Conservation (phyloP, 768 basidiomycete genomes). For the Suillus variegatus region DNA sequence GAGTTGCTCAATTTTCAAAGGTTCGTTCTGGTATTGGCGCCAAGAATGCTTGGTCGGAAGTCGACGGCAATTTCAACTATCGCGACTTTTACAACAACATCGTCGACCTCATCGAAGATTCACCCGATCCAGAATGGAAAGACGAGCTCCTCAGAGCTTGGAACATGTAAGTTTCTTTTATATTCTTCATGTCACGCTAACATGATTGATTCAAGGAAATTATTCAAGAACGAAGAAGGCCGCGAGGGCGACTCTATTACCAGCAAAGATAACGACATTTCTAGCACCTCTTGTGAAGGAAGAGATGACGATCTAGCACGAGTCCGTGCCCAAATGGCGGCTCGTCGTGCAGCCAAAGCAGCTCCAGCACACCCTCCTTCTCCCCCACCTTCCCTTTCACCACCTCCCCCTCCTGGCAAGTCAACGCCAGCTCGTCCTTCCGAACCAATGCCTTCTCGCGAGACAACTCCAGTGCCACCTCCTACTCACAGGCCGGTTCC, state of each 20-base stretch:
- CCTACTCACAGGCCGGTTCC: too few relatives aligned
- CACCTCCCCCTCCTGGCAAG: background rate
- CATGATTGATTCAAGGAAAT: background rate
- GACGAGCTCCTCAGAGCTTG: background rate
- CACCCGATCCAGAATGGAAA: constrained; percentile 1
- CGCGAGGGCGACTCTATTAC: background rate
- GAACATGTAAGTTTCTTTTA: constrained; percentile 7
- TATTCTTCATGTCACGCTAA: background rate
- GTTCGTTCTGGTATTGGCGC: background rate
- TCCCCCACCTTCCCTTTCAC: background rate
- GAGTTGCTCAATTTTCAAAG: too few relatives aligned
- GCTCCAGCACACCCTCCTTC: background rate
- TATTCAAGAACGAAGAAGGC: constrained; percentile 1
- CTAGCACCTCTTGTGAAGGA: too few relatives aligned
- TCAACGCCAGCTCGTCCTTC: background rate
- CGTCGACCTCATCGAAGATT: background rate
- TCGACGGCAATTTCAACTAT: background rate
- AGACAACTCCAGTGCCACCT: too few relatives aligned
- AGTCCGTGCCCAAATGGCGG: too few relatives aligned
- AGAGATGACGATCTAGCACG: too few relatives aligned
- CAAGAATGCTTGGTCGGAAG: constrained; percentile 1
- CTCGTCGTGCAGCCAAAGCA: background rate
- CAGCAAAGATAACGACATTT: too few relatives aligned
- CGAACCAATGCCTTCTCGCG: too few relatives aligned
- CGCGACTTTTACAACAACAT: constrained; percentile 6